Evolutionary conservation across 345 rosid species (phyloP).

Genomic region (Linum lewisii): DNA sequence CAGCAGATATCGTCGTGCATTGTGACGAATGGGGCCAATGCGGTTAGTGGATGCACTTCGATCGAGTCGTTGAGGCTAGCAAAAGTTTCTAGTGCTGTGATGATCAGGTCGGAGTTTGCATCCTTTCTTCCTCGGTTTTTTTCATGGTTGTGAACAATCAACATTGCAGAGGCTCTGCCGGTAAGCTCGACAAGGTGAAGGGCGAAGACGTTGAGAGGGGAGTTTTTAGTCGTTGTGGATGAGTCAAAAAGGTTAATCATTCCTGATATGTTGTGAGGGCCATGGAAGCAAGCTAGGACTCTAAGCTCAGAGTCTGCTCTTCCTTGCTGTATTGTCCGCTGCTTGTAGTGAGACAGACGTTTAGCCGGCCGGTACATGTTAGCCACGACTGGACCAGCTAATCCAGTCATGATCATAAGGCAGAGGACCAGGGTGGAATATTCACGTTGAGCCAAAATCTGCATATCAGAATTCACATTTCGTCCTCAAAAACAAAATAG

Average conservation of each 20-base stretch:
- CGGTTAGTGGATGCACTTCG: slow-evolving; percentile 34
- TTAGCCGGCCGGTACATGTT: slow-evolving; percentile 21
- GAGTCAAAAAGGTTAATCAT: slow-evolving; percentile 20
- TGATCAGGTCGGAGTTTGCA: not conserved
- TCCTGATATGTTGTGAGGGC: slow-evolving; percentile 27
- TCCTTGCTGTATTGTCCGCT: slow-evolving; percentile 33
- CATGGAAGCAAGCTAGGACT: slow-evolving; percentile 46
- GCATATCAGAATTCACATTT: not conserved
- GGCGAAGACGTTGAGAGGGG: not conserved
- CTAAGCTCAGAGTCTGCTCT: slow-evolving; percentile 33
- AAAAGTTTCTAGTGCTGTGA: not conserved
- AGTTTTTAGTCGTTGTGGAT: not conserved
- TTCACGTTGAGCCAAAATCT: slow-evolving; percentile 31
- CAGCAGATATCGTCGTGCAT: slow-evolving; percentile 61
- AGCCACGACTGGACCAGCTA: slow-evolving; percentile 21
- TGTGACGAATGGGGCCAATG: slow-evolving; percentile 39
- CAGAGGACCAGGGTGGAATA: slow-evolving; percentile 33
- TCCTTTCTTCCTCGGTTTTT: not conserved
- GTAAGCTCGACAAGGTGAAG: slow-evolving; percentile 6
- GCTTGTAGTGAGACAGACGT: slow-evolving; percentile 16
- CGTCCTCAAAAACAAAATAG: no score
- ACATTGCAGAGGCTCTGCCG: not conserved
- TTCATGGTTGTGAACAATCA: not conserved
- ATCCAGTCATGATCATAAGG: slow-evolving; percentile 32
- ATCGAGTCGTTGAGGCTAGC: slow-evolving; percentile 14